Conservation (phyloP, 768 basidiomycete species). For the Rhodotorula taiwanensis region DNA sequence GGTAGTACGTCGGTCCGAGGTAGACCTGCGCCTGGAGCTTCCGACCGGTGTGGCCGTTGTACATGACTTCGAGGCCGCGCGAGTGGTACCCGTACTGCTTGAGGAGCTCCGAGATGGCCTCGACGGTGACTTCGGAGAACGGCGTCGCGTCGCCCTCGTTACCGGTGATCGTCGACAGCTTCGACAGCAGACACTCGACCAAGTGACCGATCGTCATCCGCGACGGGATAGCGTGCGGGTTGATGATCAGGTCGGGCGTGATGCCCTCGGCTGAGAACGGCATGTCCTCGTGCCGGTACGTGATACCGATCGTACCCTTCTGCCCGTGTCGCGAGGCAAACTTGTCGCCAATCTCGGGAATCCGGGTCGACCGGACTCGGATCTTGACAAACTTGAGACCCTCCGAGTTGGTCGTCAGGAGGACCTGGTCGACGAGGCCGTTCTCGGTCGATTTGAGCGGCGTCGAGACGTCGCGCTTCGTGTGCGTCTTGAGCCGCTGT, state of each 20-base stretch:
- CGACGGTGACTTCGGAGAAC: conserved; percentile 95
- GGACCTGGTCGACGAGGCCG: conserved; percentile 93
- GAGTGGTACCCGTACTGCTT: conserved; percentile 89
- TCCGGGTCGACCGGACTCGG: conserved; percentile 86
- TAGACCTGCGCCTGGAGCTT: conserved; percentile 98
- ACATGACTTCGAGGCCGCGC: conserved; percentile 95
- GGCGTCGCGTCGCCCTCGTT: conserved; percentile 98
- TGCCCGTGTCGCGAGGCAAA: conserved; percentile 99
- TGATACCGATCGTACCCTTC: conserved; percentile 99
- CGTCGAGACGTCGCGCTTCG: conserved; percentile 90
- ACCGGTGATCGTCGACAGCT: conserved; percentile 90
- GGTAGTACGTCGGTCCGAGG: conserved; percentile 97
- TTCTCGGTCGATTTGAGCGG: conserved; percentile 96
- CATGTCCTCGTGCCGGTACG: conserved; percentile 99
- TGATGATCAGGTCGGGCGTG: conserved; percentile 94
- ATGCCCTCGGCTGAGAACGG: conserved; percentile 96
- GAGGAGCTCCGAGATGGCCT: conserved; percentile 89
- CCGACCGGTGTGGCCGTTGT: conserved; percentile 91
- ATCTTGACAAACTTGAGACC: conserved; percentile 98
- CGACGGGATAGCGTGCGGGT: conserved; percentile 98
- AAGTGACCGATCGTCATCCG: conserved; percentile 99
- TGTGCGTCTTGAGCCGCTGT: conserved; percentile 86
- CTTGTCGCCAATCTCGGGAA: conserved; percentile 98
- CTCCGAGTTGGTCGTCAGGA: conserved; percentile 91
- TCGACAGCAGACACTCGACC: conserved; percentile 94